Conservation (phyloP, 1,284 basidiomycete species). For the Dichomitus squalens region DNA sequence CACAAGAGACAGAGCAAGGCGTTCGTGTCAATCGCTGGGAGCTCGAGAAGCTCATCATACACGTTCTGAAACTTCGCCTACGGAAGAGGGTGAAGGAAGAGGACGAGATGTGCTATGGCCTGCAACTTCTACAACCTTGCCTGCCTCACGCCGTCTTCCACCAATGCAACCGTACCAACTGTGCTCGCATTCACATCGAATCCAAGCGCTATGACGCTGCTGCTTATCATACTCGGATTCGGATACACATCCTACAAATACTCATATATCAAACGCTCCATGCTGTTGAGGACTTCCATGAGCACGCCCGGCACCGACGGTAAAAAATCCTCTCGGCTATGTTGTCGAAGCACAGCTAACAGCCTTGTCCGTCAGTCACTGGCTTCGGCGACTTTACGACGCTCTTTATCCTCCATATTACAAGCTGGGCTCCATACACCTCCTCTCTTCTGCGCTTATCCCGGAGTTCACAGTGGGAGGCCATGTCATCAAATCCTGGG, state of each 20-base stretch:
- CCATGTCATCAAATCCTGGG: slow-evolving; percentile 43
- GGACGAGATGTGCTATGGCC: slow-evolving; percentile 34
- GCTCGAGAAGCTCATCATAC: slow-evolving; percentile 22
- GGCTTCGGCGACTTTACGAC: slow-evolving; percentile 28
- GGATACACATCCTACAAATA: slow-evolving; percentile 51
- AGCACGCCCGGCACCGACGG: slow-evolving; percentile 21
- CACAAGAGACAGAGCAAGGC: slow-evolving; percentile 11
- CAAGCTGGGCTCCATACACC: slow-evolving; percentile 28
- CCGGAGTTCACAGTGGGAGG: slow-evolving; percentile 39
- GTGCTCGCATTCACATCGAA: slow-evolving; percentile 41
- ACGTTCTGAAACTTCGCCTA: slow-evolving; percentile 33
- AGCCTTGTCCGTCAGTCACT: slow-evolving; percentile 14
- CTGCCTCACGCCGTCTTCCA: slow-evolving; percentile 36
- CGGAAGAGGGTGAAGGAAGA: slow-evolving; percentile 35
- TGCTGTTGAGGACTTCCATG: slow-evolving; percentile 25
- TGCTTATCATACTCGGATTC: slow-evolving; percentile 43
- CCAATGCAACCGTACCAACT: slow-evolving; percentile 39
- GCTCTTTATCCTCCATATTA: slow-evolving; percentile 25
- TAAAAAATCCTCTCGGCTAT: slow-evolving; percentile 15
- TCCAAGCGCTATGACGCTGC: slow-evolving; percentile 27
- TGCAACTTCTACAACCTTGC: slow-evolving; percentile 43
- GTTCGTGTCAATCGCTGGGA: slow-evolving; percentile 17
- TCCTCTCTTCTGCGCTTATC: slow-evolving; percentile 37
- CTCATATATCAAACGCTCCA: slow-evolving; percentile 42
- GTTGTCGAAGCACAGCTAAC: background rate